phyloP scores from a whole-genome alignment of 345 rosid genomes.

The Luvunga scandens region DNA sequence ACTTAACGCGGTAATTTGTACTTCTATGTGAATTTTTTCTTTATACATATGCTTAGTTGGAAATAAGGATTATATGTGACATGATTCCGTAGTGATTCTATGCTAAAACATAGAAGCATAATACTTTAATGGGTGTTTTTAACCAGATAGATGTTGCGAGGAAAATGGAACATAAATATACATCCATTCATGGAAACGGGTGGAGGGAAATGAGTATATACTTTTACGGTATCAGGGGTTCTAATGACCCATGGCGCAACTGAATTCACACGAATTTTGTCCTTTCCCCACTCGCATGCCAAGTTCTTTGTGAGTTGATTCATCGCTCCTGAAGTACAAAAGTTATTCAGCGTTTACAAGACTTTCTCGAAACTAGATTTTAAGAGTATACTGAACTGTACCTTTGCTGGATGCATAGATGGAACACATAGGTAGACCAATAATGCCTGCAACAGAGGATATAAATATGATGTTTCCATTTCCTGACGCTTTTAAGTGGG shows the following conservation, averaged over 20 bases:
- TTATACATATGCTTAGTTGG: too few species aligned
- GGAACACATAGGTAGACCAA: slow-evolving; percentile 25
- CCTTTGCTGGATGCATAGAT: slow-evolving; percentile 48
- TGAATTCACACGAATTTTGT: slow-evolving; percentile 37
- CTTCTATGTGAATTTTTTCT: too few species aligned
- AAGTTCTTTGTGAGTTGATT: slow-evolving; percentile 41
- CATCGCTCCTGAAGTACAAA: slow-evolving; percentile 30
- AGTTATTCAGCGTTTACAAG: background rate
- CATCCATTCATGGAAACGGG: background rate
- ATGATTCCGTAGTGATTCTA: too few species aligned
- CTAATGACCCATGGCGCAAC: slow-evolving; percentile 38
- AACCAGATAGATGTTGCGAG: too few species aligned
- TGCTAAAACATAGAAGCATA: too few species aligned
- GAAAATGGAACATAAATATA: too few species aligned
- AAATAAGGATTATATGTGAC: too few species aligned
- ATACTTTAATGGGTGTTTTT: too few species aligned
- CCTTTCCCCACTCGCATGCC: slow-evolving; percentile 52
- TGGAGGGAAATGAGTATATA: background rate
- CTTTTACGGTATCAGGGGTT: slow-evolving; percentile 19
- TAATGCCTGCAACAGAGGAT: slow-evolving; percentile 40
- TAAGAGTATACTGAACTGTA: background rate
- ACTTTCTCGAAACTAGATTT: too few species aligned
- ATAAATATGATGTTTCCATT: slow-evolving; percentile 44
- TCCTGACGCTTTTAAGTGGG: slow-evolving; percentile 46
- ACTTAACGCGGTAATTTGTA: too few species aligned